Evolutionary conservation across 2,329 filamentous ascomycete species (phyloP).

Genomic region (Venturia aucupariae): DNA sequence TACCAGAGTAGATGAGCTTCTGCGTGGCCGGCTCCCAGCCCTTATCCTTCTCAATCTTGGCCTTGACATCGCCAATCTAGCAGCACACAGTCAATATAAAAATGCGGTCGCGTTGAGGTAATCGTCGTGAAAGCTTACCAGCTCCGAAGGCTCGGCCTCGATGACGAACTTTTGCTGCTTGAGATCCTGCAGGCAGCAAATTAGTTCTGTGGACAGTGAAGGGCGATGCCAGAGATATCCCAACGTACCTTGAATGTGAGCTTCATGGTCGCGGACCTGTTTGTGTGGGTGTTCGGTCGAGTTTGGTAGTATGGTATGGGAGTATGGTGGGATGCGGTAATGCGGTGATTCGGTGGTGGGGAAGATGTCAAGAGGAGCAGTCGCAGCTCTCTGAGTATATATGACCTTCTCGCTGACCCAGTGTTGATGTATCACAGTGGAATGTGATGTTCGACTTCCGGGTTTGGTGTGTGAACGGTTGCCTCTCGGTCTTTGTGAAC

Average conservation of each 20-base stretch:
- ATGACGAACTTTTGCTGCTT: constrained; percentile 98
- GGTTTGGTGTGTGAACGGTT: neutral
- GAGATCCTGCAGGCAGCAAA: constrained; percentile 59
- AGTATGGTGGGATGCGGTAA: neutral
- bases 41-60: constrained; percentile 85
- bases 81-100: constrained; percentile 17
- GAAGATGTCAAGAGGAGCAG: neutral
- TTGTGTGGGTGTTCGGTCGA: neutral
- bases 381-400: neutral
- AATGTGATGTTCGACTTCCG: neutral
- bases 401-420: neutral
- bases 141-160: constrained; percentile 86
- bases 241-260: constrained; percentile 57
- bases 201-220: constrained; percentile 16
- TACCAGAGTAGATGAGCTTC: constrained; percentile 98
- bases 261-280: constrained; percentile 43
- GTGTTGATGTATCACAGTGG: neutral
- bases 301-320: neutral
- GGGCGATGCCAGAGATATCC: neutral
- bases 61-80: constrained; percentile 82
- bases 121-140: constrained; percentile 50
- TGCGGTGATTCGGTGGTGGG: neutral
- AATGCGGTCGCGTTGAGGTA: neutral
- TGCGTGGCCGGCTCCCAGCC: constrained; percentile 85
- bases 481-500: neutral